Percentiles rank a stretch among this genome's conserved stretches.
These are phyloP conservation scores for Xylaria arbuscula DNA, from an alignment of 2,329 filamentous ascomycete species.

Conservation along the genomic window DNA sequence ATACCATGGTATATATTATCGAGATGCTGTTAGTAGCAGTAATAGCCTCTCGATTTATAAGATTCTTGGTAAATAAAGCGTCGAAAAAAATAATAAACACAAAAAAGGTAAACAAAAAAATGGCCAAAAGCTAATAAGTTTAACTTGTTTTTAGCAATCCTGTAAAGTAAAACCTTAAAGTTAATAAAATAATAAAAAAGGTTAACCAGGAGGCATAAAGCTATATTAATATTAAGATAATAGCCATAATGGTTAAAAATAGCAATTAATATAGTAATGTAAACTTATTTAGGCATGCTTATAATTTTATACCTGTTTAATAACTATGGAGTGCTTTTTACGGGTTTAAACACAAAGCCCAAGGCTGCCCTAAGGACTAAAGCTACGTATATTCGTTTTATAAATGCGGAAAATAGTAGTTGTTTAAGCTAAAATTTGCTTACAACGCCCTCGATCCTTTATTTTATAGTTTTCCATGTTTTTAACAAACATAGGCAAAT, in stretches of 20 bases:
- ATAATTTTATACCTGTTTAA: background rate
- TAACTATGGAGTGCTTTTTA: background rate
- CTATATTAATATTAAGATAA: background rate
- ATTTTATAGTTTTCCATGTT: background rate
- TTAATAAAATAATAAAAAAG: background rate
- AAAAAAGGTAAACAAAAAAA: background rate
- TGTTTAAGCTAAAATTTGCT: background rate
- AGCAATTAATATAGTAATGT: background rate
- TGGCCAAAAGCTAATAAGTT: background rate
- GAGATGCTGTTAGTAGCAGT: background rate
- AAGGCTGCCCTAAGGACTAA: background rate
- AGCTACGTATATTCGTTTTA: background rate
- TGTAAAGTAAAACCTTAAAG: background rate
- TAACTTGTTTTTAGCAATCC: background rate
- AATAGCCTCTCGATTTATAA: background rate
- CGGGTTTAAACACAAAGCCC: background rate
- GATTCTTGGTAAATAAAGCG: no score
- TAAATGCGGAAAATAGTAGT: background rate
- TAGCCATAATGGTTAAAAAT: background rate
- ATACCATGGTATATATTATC: background rate
- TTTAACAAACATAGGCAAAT: background rate
- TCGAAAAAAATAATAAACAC: background rate
- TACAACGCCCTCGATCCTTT: background rate
- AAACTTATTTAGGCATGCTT: background rate
- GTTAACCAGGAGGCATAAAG: background rate